Evolutionary conservation across 2,329 filamentous ascomycete genomes (phyloP), one percentile per base, ranked within the genome.

Genomic region (Colletotrichum ledebouriae): DNA sequence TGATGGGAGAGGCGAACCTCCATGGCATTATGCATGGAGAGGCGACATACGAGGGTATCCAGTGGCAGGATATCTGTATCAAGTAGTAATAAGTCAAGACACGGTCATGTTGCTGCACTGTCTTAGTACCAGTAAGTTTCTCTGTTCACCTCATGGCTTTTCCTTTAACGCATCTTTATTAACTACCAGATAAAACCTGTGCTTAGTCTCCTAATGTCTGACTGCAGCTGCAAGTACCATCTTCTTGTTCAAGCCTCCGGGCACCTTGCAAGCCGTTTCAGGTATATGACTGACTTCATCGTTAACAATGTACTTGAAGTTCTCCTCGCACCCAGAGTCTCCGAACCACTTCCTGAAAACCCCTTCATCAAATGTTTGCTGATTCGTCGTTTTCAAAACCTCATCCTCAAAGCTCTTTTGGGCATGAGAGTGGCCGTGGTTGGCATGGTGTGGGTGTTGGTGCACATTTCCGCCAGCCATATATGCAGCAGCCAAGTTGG

Each of bases 321-420:
- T 44, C 3, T 17, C 82, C 4, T 78, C 77, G 0, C 85, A 81
- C 0, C 91, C 91, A 0, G 73, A 75, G 7, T 63, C 71, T 4
- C 65, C 65, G 17, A 74, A 77, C 17, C 67, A 71, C 2, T 11
- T 15, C 13, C 62, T 67, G 2, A 78, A 58, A 6, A 75, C 71
- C 0, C 37, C 49, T 33, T 77, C 72, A 1, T 49, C 55, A 13
- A 78, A 79, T 0, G 74, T 75, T 34, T 71, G 66, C 1, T 71
- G 67, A 2, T 67, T 70, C 10, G 75, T 71, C 2, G 67, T 73
- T 6, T 73, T 52, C 15, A 68, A 60, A n/a, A 68, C 65, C 25
- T 55, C 65, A 12, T 29, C 52, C 13, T n/a, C 22, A 12, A 22
- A 33, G 67, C 6, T 59, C 57, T 22, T 41, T 12, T 59, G 57